A percentile compares a stretch with the other conserved stretches of the same genome.
Conservation (phyloP, 257 asterid species). For the Rauvolfia tetraphylla region DNA sequence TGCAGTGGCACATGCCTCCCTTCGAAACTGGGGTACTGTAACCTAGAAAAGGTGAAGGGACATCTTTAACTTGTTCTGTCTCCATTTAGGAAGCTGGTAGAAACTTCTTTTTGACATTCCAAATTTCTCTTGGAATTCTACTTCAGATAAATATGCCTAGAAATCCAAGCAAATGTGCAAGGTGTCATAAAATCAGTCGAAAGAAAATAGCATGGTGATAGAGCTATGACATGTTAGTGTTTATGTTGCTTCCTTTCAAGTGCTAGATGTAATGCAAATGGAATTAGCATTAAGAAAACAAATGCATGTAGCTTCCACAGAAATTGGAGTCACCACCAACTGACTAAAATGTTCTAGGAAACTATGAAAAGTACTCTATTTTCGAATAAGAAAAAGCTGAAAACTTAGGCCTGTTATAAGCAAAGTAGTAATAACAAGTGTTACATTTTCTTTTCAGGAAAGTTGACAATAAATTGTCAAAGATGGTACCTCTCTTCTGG, state of each 20-base stretch:
- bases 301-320: background rate
- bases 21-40: background rate
- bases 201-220: background rate
- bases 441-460: background rate
- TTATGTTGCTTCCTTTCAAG: background rate
- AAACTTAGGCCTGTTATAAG: background rate
- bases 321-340: background rate
- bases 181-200: background rate
- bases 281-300: background rate
- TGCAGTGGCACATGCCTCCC: background rate
- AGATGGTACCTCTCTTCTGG: constrained; percentile 70
- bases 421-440: background rate
- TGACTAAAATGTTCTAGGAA: background rate
- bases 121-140: constrained; percentile 72
- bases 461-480: background rate
- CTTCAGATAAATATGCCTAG: constrained; percentile 59
- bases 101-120: constrained; percentile 55
- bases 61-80: constrained; percentile 63
- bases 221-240: too few species aligned
- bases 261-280: background rate
- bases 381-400: background rate
- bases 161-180: background rate
- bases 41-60: constrained; percentile 55
- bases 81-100: constrained; percentile 83
- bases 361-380: background rate